Base-by-base conservation (phyloP, 352 stramenopile species). In the Elongisporangium senticosum region DNA sequence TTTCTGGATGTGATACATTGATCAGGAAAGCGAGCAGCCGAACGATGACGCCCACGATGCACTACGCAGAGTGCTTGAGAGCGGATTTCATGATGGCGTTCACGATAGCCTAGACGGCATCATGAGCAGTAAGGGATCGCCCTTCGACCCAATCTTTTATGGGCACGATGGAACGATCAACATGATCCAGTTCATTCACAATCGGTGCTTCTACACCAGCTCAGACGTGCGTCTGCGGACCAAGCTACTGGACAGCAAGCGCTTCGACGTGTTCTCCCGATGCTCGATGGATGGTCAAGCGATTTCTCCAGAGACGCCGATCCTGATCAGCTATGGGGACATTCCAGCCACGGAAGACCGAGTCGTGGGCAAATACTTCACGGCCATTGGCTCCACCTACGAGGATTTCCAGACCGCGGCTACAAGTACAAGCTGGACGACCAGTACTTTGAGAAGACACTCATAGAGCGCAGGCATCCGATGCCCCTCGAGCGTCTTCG, bases 91-190 rank as follows among this genome's bases (percentile, higher is more conserved):
- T 20, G 57, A 73, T 15, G 69, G 64, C 1, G 43, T 83, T 22
- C 73, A 83, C 61, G 77, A 67, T 40, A 43, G 72, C 22, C 62
- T 83, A 0, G 68, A 65, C 26, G 73, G 73, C 7, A 59, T 75
- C 2, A 79, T 79, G 22, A 62, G 75, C 53, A 79, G 70, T 19
- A 62, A 62, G 20, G 73, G 68, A 33, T 69, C 70, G 33, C 57
- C 73, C 11, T 83, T 77, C 37, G 73, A 83, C 53, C 73, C 73
- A 0, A 58, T 83, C 52, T 83, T 83, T 62, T 33, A 74, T n/a
- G 72, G 66, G 59, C 73, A 83, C 57, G 75, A 83, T 67, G 74
- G 67, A 54, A 69, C 68, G 26, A 22, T 56, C 15, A 3, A 51
- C 53, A 13, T 63, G 15, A 21, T 28, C 20, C 22, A 79, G 63